A percentile compares a stretch with the other conserved stretches of the same genome.
Evolutionary conservation across 805 yeast genomes (phyloP).

Genomic region (Ogataea thermomethanolica): DNA sequence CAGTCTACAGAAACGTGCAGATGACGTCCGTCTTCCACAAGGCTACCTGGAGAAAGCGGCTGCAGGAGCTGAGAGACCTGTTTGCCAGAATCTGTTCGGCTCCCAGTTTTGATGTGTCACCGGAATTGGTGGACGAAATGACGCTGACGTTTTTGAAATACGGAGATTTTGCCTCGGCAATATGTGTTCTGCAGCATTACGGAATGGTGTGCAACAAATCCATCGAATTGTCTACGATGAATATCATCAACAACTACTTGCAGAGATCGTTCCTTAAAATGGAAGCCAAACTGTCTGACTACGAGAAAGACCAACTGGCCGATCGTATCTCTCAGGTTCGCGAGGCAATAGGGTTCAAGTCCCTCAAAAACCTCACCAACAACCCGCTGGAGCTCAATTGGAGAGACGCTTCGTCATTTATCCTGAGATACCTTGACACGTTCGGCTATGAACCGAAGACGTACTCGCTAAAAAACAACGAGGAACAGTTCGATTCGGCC

Average conservation of each 20-base stretch:
- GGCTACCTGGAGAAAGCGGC: conserved; percentile 9
- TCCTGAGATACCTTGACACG: conserved; percentile 21
- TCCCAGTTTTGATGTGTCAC: conserved; percentile 17
- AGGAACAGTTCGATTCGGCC: conserved; percentile 12
- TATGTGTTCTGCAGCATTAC: conserved; percentile 25
- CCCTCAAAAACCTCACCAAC: conserved; percentile 12
- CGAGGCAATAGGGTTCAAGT: conserved; percentile 20
- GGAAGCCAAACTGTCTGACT: conserved; percentile 15
- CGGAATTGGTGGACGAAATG: conserved; percentile 17
- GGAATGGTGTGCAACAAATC: conserved; percentile 19
- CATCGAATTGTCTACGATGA: conserved; percentile 14
- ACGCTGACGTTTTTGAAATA: conserved; percentile 24
- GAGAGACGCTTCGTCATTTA: conserved; percentile 22
- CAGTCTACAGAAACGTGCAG: conserved; percentile 17
- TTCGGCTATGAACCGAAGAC: conserved; percentile 25
- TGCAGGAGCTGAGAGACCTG: conserved; percentile 14
- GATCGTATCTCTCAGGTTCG: conserved; percentile 14
- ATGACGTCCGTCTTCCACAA: conserved; percentile 7
- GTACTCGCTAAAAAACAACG: conserved; percentile 16
- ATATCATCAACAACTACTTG: conserved; percentile 18
- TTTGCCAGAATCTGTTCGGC: conserved; percentile 17
- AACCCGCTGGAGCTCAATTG: conserved; percentile 13
- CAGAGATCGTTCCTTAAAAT: conserved; percentile 23
- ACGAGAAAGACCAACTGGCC: conserved; percentile 6
- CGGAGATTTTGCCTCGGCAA: conserved; percentile 25